phyloP scores from a whole-genome alignment of 441 rosid genomes.

The Viola pubescens region DNA sequence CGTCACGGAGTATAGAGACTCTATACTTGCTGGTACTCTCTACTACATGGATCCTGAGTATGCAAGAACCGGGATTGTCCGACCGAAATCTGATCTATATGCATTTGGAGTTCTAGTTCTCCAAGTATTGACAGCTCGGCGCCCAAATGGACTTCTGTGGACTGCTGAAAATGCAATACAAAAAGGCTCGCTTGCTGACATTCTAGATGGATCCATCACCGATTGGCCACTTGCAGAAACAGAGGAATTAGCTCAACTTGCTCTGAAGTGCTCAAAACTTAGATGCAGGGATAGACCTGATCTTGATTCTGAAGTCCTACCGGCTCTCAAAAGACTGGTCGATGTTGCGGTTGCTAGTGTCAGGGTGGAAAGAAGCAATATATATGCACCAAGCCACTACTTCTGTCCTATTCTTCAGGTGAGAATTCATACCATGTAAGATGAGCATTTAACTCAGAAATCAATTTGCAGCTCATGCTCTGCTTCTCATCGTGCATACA shows the following conservation, averaged over 20 bases:
- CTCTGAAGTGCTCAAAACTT: conserved; percentile 58
- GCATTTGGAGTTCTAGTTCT: conserved; percentile 67
- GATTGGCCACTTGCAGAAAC: conserved; percentile 85
- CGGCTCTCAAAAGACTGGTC: conserved; percentile 56
- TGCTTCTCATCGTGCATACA: background rate
- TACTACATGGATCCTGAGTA: conserved; percentile 87
- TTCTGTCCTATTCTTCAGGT: conserved; percentile 86
- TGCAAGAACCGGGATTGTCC: conserved; percentile 71
- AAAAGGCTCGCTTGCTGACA: conserved; percentile 39
- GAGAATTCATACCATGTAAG: conserved; percentile 2
- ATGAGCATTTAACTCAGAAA: background rate
- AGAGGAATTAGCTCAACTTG: conserved; percentile 57
- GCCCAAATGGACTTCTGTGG: conserved; percentile 44
- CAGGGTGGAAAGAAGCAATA: conserved; percentile 34
- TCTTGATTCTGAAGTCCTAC: conserved; percentile 64
- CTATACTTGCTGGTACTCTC: conserved; percentile 67
- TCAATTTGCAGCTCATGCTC: conserved; percentile 1
- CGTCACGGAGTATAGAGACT: conserved; percentile 54
- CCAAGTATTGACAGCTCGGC: conserved; percentile 54
- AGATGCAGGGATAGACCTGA: conserved; percentile 89
- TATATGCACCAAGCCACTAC: conserved; percentile 60
- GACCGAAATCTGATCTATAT: conserved; percentile 81
- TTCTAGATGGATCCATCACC: conserved; percentile 48
- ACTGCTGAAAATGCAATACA: conserved; percentile 51
- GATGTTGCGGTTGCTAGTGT: conserved; percentile 44